Base-by-base conservation (phyloP, 2,329 filamentous ascomycete genomes). In the Neodidymelliopsis sp. region DNA sequence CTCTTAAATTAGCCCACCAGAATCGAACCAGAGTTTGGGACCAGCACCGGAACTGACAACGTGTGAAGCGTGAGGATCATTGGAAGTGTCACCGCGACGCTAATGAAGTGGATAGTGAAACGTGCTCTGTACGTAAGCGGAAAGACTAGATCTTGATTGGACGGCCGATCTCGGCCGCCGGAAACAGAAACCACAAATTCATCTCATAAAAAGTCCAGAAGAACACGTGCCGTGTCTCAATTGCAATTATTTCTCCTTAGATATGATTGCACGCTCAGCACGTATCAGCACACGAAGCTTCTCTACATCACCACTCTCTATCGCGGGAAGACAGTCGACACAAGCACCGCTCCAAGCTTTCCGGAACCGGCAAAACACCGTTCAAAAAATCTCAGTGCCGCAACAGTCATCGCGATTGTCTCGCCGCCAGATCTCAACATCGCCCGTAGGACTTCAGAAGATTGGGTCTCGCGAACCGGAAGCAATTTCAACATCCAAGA, bases 321-420 rank as follows among this genome's bases (percentile, higher is more conserved):
- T 55, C 20, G 45, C 56, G 56, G 63, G 54, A 59, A 59, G 60
- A 49, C 53, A 47, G 33, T 39, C 50, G 39, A 56, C 49, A 36
- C 42, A 53, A 49, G 46, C 50, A 53, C 40, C 51, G 34, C 54
- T 59, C 54, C 48, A 54, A 48, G 49, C 56, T 59, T 61, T 59
- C 65, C 64, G 65, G 59, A 64, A 59, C 53, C 64, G 64, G 63
- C 63, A 63, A 62, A 66, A 59, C 50, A 59, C 53, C 40, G 46
- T 57, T 59, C 50, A 59, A 48, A 64, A 63, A 60, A 65, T 64
- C 67, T 62, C 62, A 40, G 60, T 50, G 44, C 51, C 46, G 53
- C 53, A 65, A 54, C 60, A 59, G 61, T 58, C 53, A 47, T 42
- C 49, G 24, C 37, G 25, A 42, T 40, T 45, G 23, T 45, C 47